Percentiles rank a stretch among this genome's conserved stretches.
Evolutionary conservation across 306 rosid genomes (phyloP).

Genomic region (Pyrus communis): DNA sequence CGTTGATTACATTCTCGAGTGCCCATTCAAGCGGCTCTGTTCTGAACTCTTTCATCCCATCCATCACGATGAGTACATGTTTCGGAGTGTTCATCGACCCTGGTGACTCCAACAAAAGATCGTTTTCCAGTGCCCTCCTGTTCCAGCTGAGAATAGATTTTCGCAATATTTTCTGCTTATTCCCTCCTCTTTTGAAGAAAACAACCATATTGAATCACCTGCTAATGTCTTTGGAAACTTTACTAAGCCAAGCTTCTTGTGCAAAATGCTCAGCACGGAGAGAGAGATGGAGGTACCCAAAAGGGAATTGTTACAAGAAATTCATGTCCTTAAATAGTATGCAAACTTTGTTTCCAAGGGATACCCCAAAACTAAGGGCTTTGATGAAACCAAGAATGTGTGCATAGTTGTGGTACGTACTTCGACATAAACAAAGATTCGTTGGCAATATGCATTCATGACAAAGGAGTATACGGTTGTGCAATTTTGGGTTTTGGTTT

Average conservation of each 20-base stretch:
- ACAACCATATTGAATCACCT: background rate
- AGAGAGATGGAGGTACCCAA: background rate
- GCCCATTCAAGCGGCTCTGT: slow-evolving; percentile 41
- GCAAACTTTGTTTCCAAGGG: background rate
- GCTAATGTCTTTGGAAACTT: background rate
- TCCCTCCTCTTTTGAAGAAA: background rate
- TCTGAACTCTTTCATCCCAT: slow-evolving; percentile 47
- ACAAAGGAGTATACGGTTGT: background rate
- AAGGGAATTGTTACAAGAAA: background rate
- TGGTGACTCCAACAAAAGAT: slow-evolving; percentile 8
- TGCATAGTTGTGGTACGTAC: background rate
- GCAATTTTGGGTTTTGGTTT: background rate
- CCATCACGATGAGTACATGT: slow-evolving; percentile 52
- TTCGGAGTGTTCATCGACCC: slow-evolving; percentile 12
- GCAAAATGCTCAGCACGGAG: background rate
- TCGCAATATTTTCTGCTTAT: background rate
- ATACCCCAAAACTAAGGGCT: background rate
- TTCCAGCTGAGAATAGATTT: background rate
- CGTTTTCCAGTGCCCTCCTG: background rate
- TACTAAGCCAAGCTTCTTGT: background rate
- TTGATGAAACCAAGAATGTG: background rate
- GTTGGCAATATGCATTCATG: background rate
- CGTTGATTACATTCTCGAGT: slow-evolving; percentile 27
- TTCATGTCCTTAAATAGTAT: background rate
- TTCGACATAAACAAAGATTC: slow-evolving; percentile 1